A percentile compares a stretch with the other conserved stretches of the same genome.
phyloP scores from a whole-genome alignment of 257 asterid species.

The Fraxinus cuspidata region DNA sequence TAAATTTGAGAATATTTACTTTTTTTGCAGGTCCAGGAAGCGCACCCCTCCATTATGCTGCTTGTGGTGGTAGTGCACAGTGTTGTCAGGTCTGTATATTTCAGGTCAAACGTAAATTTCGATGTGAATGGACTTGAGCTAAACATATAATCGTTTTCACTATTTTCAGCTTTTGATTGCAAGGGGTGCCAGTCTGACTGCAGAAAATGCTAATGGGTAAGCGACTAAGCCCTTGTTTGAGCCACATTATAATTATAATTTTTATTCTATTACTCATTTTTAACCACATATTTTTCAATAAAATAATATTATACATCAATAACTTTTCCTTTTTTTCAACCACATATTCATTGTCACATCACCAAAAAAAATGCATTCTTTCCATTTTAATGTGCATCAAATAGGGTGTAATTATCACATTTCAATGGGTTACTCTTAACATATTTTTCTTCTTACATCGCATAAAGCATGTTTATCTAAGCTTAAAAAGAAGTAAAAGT shows the following conservation, averaged over 20 bases:
- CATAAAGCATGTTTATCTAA: background rate
- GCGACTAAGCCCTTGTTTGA: too few species aligned
- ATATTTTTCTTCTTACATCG: background rate
- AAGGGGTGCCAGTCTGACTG: constrained; percentile 64
- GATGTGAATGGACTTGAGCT: background rate
- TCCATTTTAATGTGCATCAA: too few species aligned
- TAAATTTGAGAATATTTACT: background rate
- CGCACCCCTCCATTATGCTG: constrained; percentile 89
- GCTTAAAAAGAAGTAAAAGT: background rate
- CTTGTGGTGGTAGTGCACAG: constrained; percentile 86
- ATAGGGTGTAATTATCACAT: background rate
- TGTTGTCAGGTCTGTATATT: constrained; percentile 72
- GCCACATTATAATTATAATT: too few species aligned
- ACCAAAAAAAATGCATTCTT: too few species aligned
- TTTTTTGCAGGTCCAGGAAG: constrained; percentile 74
- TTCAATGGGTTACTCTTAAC: too few species aligned
- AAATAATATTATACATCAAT: too few species aligned
- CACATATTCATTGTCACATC: too few species aligned
- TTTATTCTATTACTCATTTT: too few species aligned
- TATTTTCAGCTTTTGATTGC: constrained; percentile 69
- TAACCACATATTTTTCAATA: too few species aligned
- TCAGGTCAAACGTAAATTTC: constrained; percentile 10
- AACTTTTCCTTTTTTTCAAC: too few species aligned
- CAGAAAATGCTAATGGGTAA: constrained; percentile 74
- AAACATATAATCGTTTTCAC: background rate